These are phyloP conservation scores for Cyclaneusma minus DNA, from an alignment of 2,329 filamentous ascomycete species.

Conservation along the genomic window DNA sequence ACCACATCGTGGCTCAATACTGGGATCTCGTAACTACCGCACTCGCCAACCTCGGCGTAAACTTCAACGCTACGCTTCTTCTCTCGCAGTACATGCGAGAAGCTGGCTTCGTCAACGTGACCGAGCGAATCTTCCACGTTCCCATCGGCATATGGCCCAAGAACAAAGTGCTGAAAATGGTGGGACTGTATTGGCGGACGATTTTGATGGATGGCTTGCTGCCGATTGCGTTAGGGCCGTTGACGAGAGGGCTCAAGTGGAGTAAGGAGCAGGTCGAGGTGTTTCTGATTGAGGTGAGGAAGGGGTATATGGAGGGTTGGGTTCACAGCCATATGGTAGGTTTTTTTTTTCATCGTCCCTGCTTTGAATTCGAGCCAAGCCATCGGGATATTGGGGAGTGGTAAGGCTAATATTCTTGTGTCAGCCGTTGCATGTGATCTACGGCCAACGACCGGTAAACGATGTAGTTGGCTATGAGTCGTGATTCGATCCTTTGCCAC, in stretches of 20 bases:
- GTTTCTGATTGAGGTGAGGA: slow-evolving; percentile 30
- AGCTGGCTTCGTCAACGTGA: slow-evolving; percentile 36
- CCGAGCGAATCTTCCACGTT: slow-evolving; percentile 31
- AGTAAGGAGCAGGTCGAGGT: slow-evolving; percentile 30
- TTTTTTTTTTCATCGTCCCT: no score
- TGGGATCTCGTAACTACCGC: slow-evolving; percentile 30
- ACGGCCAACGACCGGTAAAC: slow-evolving; percentile 4
- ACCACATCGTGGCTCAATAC: slow-evolving; percentile 28
- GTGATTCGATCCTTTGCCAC: no score
- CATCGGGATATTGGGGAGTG: no score
- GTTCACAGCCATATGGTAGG: slow-evolving; percentile 5
- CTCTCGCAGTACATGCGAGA: slow-evolving; percentile 30
- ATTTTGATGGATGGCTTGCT: slow-evolving; percentile 33
- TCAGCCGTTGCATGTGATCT: slow-evolving; percentile 5
- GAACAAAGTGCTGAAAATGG: slow-evolving; percentile 32
- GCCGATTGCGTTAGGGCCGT: slow-evolving; percentile 34
- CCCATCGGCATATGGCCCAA: slow-evolving; percentile 22
- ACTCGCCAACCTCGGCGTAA: slow-evolving; percentile 27
- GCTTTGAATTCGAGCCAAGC: no score
- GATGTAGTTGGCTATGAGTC: background rate
- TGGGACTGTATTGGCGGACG: slow-evolving; percentile 34
- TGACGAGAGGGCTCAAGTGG: slow-evolving; percentile 34
- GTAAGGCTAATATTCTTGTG: no score
- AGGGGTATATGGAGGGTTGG: slow-evolving; percentile 25
- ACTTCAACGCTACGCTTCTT: slow-evolving; percentile 26